Conservation (phyloP, 1,284 basidiomycete species). For the Tilletia setariae region DNA sequence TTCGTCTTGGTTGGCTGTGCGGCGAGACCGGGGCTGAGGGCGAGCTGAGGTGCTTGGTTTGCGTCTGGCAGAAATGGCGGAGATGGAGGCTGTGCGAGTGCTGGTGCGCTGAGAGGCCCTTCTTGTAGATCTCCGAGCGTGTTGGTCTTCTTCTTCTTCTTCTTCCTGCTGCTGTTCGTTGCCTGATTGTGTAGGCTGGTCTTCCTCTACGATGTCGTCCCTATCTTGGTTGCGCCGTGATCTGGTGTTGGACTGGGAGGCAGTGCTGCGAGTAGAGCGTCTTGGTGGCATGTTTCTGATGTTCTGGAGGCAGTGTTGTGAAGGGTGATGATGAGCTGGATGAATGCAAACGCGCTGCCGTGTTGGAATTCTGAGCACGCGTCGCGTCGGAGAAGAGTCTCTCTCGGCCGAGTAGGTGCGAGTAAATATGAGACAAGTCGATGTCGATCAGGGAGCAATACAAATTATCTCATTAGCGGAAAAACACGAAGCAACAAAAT, state of each 20-base stretch:
- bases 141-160: conserved; percentile 1
- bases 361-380: not conserved
- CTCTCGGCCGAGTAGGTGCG: too few species aligned
- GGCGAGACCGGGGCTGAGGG: not conserved
- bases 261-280: not conserved
- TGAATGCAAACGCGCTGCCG: not conserved
- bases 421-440: too few species aligned
- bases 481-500: too few species aligned
- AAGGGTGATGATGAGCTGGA: not conserved
- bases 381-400: not conserved
- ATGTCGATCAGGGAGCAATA: too few species aligned
- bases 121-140: not conserved
- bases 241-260: not conserved
- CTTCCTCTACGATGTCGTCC: not conserved
- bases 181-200: not conserved
- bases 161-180: not conserved
- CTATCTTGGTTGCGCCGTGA: not conserved
- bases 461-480: too few species aligned
- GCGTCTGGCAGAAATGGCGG: not conserved
- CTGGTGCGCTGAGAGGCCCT: not conserved
- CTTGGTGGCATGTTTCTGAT: conserved; percentile 7
- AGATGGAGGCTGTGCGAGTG: not conserved
- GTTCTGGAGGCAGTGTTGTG: not conserved
- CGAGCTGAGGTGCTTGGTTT: not conserved
- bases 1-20: conserved; percentile 13